These are phyloP conservation scores for Thalia dealbata DNA, from an alignment of 176 grass and related monocot species.

Conservation along the genomic window DNA sequence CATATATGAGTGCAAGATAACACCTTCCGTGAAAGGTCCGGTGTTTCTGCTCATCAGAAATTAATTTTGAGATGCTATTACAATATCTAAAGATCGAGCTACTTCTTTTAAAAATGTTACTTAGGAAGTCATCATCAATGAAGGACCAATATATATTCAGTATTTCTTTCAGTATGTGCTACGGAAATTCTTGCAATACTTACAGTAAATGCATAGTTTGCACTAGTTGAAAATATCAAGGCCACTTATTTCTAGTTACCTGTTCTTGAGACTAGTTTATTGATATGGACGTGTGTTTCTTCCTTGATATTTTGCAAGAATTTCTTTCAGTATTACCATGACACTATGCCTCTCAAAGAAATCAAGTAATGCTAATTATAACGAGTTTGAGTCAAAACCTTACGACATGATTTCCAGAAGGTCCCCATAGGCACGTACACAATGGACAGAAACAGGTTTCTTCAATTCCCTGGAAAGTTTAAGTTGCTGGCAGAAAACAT, in stretches of 20 bases:
- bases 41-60: conserved; percentile 37
- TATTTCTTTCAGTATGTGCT: too few relatives aligned
- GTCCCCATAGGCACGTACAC: conserved; percentile 77
- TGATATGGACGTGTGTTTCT: too few relatives aligned
- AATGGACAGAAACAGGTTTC: conserved; percentile 78
- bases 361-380: background rate
- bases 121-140: background rate
- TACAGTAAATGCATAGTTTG: too few relatives aligned
- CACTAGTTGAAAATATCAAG: too few relatives aligned
- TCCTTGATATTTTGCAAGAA: too few relatives aligned
- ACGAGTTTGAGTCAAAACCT: background rate
- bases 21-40: conserved; percentile 69
- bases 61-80: background rate
- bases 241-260: too few relatives aligned
- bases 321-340: too few relatives aligned
- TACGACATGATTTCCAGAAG: conserved; percentile 72
- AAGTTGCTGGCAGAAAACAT: conserved; percentile 65
- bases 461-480: conserved; percentile 76
- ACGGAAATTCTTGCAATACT: too few relatives aligned
- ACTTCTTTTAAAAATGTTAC: background rate
- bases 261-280: too few relatives aligned
- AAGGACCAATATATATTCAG: background rate
- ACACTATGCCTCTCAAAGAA: background rate
- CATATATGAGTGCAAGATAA: conserved; percentile 74
- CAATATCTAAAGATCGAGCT: background rate